These are phyloP conservation scores for Chalciporus piperatus DNA, from an alignment of 768 basidiomycete species.

Conservation along the genomic window DNA sequence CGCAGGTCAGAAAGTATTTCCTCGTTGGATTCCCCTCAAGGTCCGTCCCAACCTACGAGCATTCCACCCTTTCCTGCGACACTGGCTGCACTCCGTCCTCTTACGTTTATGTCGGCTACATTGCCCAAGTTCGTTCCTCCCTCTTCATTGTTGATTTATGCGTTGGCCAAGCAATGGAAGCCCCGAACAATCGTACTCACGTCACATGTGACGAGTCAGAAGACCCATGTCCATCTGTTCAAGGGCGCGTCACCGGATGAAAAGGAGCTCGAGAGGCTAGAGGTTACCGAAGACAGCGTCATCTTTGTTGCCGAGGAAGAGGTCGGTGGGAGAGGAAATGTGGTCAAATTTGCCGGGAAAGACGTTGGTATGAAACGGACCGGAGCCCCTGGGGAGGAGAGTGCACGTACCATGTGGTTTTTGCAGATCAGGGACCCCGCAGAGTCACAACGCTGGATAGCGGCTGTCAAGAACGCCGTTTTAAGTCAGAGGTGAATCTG, in stretches of 20 bases:
- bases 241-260: slow-evolving; percentile 58
- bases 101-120: slow-evolving; percentile 49
- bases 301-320: slow-evolving; percentile 68
- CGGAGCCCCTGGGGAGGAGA: slow-evolving; percentile 13
- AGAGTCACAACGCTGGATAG: slow-evolving; percentile 76
- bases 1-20: slow-evolving; percentile 17
- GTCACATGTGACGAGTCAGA: slow-evolving; percentile 33
- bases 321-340: slow-evolving; percentile 43
- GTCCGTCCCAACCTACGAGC: slow-evolving; percentile 2
- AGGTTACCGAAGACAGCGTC: slow-evolving; percentile 73
- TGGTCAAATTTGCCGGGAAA: slow-evolving; percentile 67
- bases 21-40: slow-evolving; percentile 19
- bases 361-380: slow-evolving; percentile 48
- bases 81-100: slow-evolving; percentile 46
- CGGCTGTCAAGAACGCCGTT: slow-evolving; percentile 67
- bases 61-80: slow-evolving; percentile 66
- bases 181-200: slow-evolving; percentile 59
- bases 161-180: slow-evolving; percentile 74
- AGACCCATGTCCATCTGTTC: slow-evolving; percentile 70
- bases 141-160: slow-evolving; percentile 67
- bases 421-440: slow-evolving; percentile 59
- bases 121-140: slow-evolving; percentile 70
- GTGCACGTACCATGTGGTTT: slow-evolving; percentile 44
- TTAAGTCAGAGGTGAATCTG: slow-evolving; percentile 59
- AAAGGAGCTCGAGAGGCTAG: slow-evolving; percentile 68